Percentiles rank a stretch among this genome's conserved stretches.
Conservation (phyloP, 805 yeast genomes). For the Scheffersomyces spartinae region DNA sequence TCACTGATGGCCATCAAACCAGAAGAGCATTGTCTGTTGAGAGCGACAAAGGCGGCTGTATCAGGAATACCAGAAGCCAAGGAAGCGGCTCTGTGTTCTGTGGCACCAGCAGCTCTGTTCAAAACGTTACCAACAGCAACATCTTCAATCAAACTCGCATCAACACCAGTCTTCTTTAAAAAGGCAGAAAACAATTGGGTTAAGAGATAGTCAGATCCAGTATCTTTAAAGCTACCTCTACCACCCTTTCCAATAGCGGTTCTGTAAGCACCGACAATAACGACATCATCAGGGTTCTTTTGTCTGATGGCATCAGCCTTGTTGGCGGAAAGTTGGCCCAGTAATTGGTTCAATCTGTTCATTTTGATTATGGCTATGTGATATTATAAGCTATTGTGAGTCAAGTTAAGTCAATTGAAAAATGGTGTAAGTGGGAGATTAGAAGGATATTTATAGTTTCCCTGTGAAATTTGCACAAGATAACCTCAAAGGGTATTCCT, state of each 20-base stretch:
- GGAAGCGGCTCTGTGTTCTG: constrained; percentile 86
- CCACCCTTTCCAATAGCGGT: constrained; percentile 86
- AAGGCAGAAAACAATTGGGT: constrained; percentile 52
- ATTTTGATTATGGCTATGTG: constrained; percentile 10
- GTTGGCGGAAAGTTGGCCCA: constrained; percentile 31
- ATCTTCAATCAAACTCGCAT: constrained; percentile 56
- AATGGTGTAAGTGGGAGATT: too few species aligned
- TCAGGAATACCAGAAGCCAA: constrained; percentile 87
- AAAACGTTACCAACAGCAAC: constrained; percentile 86
- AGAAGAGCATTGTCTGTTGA: constrained; percentile 92
- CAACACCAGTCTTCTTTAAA: constrained; percentile 40
- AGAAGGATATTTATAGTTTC: too few species aligned
- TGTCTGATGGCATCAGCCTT: too few species aligned
- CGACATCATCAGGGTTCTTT: constrained; percentile 80
- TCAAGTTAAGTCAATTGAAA: constrained; percentile 1
- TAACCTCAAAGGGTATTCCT: background rate
- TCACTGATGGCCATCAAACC: constrained; percentile 87
- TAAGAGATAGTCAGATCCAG: constrained; percentile 70
- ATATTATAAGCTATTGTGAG: background rate
- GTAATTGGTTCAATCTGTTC: constrained; percentile 37
- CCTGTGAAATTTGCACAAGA: background rate
- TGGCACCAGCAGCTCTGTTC: constrained; percentile 89
- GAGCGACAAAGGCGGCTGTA: constrained; percentile 64
- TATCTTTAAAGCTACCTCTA: constrained; percentile 75
- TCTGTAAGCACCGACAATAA: constrained; percentile 81